Evolutionary conservation across 148 eudicot species (phyloP).

Genomic region (Simmondsia chinensis): DNA sequence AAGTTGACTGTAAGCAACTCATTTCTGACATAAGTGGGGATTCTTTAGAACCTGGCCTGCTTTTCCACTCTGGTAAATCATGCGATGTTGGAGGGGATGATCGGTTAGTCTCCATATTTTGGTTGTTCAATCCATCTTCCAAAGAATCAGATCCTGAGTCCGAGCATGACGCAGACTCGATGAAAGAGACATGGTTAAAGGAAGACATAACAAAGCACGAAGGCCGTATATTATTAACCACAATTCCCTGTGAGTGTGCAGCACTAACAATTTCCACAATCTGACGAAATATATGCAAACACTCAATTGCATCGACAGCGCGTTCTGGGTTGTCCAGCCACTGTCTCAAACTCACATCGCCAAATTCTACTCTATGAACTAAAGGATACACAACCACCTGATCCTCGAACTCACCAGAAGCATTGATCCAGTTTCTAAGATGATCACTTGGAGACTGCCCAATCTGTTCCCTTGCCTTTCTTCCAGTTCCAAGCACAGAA

Average conservation of each 20-base stretch:
- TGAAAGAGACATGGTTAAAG: conserved; percentile 75
- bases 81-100: conserved; percentile 21
- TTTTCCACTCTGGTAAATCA: conserved; percentile 15
- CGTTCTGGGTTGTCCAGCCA: conserved; percentile 85
- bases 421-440: conserved; percentile 14
- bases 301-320: conserved; percentile 49
- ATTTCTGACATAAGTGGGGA: conserved; percentile 20
- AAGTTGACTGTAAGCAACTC: conserved; percentile 41
- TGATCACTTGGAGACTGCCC: conserved; percentile 28
- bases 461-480: conserved; percentile 25
- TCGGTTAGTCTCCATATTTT: conserved; percentile 34
- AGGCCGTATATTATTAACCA: conserved; percentile 75
- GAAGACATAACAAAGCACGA: conserved; percentile 91
- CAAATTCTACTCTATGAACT: conserved; percentile 34
- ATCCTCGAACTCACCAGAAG: conserved; percentile 32
- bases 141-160: conserved; percentile 79
- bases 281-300: conserved; percentile 81
- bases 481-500: conserved; percentile 26
- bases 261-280: conserved; percentile 70
- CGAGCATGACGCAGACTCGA: conserved; percentile 92
- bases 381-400: conserved; percentile 33
- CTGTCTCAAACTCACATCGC: conserved; percentile 74
- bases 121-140: conserved; percentile 48
- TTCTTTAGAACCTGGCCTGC: conserved; percentile 11
- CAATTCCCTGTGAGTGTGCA: conserved; percentile 84